Base-by-base conservation (phyloP, 805 yeast species). In the Isabelozyma gotoi region DNA sequence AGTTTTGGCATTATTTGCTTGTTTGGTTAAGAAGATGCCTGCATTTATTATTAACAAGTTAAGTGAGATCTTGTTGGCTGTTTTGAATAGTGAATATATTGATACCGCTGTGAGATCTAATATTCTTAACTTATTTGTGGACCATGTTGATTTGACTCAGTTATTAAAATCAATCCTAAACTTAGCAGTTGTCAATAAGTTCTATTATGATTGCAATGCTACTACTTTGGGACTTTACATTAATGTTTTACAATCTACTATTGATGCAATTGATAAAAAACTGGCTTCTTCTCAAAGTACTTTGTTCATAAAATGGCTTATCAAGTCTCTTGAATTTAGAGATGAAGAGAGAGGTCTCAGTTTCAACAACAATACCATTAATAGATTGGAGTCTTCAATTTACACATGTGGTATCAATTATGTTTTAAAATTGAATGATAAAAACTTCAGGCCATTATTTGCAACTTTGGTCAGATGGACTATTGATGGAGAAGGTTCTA, bases 391-490 rank as follows among this genome's bases (percentile, higher is more conserved):
- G 60, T 76, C 89, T 15, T 77, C 85, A 8, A 80, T 85, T 59
- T 85, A 86, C 54, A 71, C 77, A 32, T 80, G 90, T 59, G 91
- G 87, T 16, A 80, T 92, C 50, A 72, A 73, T 18, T 84, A 82
- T 52, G 95, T 92, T 15, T 77, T 94, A 84, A 91, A 92, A 65
- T 77, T 94, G 67, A 94, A 94, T 61, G 99, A 94, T 62, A 89
- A 88, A 68, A 80, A 84, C 17, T 94, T 94, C 76, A 81, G 97
- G 59, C 99, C 99, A 15, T 71, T 88, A 59, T 94, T 94, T 67
- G 92, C 91, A 5, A 73, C 84, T 19, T 72, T 89, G 53, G 90
- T 86, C 10, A 81, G 90, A 61, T 94, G 99, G 99, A 95, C 97
- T 2, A 78, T 88, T 54, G 86, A 83, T 49, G 96, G 90, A 45